A percentile compares a stretch with the other conserved stretches of the same genome.
phyloP scores from a whole-genome alignment of 257 asterid genomes.

The Agastache rugosa region DNA sequence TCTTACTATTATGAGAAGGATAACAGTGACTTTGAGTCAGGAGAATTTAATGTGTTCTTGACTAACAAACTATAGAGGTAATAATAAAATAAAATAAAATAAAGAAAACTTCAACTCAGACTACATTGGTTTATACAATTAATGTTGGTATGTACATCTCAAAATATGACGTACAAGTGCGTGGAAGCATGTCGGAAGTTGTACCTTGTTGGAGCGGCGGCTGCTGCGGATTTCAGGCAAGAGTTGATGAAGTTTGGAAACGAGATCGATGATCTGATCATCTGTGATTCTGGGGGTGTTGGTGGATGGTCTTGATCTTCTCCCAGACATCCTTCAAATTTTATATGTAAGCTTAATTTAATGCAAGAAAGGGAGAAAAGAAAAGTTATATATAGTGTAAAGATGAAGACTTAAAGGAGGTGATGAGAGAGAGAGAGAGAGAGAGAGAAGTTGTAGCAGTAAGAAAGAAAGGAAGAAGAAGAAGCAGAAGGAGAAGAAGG shows the following conservation, averaged over 20 bases:
- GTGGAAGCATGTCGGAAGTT: background rate
- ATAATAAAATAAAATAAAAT: too few species aligned
- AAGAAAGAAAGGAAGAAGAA: slow-evolving; percentile 25
- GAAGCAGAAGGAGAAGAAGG: slow-evolving; percentile 36
- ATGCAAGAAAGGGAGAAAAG: background rate
- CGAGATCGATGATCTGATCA: slow-evolving; percentile 71
- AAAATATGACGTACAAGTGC: background rate
- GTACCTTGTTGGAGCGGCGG: slow-evolving; percentile 68
- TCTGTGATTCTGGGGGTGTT: slow-evolving; percentile 60
- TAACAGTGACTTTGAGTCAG: slow-evolving; percentile 23
- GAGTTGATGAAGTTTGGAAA: slow-evolving; percentile 73
- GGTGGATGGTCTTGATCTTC: slow-evolving; percentile 65
- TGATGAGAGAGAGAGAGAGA: background rate
- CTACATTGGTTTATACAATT: background rate
- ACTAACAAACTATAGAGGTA: background rate
- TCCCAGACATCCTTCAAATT: slow-evolving; percentile 55
- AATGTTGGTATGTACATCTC: background rate
- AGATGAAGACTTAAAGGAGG: background rate
- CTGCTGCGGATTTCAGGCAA: slow-evolving; percentile 69
- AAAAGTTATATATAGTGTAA: too few species aligned
- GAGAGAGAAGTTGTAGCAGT: background rate
- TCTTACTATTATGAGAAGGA: background rate
- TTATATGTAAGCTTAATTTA: background rate
- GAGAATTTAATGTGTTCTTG: slow-evolving; percentile 22
- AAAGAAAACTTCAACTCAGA: background rate